Evolutionary conservation across 805 yeast genomes (phyloP), one percentile per base, ranked within the genome.

Genomic region (Yarrowia yakushimensis): DNA sequence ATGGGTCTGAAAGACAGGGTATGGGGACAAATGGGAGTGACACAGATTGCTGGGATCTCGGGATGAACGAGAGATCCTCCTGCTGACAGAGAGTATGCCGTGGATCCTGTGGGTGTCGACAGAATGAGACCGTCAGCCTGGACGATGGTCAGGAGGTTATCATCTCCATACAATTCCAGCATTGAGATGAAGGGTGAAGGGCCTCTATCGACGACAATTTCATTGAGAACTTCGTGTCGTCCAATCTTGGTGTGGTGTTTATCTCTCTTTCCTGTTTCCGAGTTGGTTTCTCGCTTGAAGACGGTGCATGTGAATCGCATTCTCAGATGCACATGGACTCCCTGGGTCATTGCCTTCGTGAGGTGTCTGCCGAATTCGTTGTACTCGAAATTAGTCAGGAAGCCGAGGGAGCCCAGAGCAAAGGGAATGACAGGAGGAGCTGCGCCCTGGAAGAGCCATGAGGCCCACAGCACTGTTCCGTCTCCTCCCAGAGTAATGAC

Each of bases 31-130:
- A 93, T 91, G 0, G 98, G 98, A 0, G 98, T 91, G 7, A 93
- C 91, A 63, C 91, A 85, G 30, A 92, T 88, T 10, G 97, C 97
- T 65, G 91, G 87, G 15, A 93, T 96, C 31, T 90, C 91, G 0
- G 98, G 97, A 69, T 92, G 97, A 4, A 93, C 96, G 55, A 93
- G 79, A 0, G 97, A 87, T 1, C 98, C 98, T 13, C 97, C 97
- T 0, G 98, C 97, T 45, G 96, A 87, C 55, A 93, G 78, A 0
- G 97, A 91, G 73, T 93, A 93, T 0, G 98, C 98, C 0, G 98
- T 93, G 1, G 97, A 90, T 0, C 97, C 97, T 0, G 97, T 91
- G 3, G 97, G 97, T 0, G 97, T 91, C 0, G 97, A 96, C 33
- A 92, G 81, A 63, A 93, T 92, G 17, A 92, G 77, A 0, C 97